Base-by-base conservation (phyloP, 2,329 filamentous ascomycete species). In the Pseudocercospora fuligena region DNA sequence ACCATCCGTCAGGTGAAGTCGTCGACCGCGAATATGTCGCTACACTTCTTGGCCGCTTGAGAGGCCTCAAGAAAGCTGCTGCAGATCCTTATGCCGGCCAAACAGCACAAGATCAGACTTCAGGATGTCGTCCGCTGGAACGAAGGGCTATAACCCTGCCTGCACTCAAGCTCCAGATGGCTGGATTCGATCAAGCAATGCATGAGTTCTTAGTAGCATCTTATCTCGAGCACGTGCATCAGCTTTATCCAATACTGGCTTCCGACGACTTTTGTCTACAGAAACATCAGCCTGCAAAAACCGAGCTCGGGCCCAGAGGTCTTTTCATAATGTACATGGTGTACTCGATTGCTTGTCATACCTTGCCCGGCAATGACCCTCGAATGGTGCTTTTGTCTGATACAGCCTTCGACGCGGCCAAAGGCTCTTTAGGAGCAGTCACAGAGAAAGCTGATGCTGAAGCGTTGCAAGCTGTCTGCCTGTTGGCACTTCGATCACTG, bases 1-100 rank as follows among this genome's bases (percentile, higher is more conserved):
- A 98, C 94, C 95, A 98, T 98, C 69, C 98, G 85, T 82, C 94
- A 95, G 57, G 94, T 94, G 76, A 98, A 98, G 43, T 53, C 5
- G 49, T 53, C n/a, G 12, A 14, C 23, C 49, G 49, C 2, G 49
- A 23, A 16, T 27, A 53, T 16, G 49, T 53, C 49, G 49, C 49
- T 25, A 23, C 49, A 23, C 49, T 53, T 27, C 23, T 53, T 2
- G 12, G 12, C 16, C 49, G 49, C 21, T 25, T 53, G 19, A 23
- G 25, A 16, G 6, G 23, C 23, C 49, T 53, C 23, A 14, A 53
- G 6, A 25, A 53, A 25, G 49, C 49, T 14, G 25, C 19, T 23
- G 12, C 49, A 53, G 25, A 25, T 53, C 49, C 49, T 14, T 14
- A 11, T 7, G 23, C 25, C 23, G 12, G 19, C 12, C 49, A 53